A percentile compares a stretch with the other conserved stretches of the same genome.
These are phyloP conservation scores for Hypoxylon crocopeplum DNA, from an alignment of 495 filamentous ascomycete species.

Conservation along the genomic window DNA sequence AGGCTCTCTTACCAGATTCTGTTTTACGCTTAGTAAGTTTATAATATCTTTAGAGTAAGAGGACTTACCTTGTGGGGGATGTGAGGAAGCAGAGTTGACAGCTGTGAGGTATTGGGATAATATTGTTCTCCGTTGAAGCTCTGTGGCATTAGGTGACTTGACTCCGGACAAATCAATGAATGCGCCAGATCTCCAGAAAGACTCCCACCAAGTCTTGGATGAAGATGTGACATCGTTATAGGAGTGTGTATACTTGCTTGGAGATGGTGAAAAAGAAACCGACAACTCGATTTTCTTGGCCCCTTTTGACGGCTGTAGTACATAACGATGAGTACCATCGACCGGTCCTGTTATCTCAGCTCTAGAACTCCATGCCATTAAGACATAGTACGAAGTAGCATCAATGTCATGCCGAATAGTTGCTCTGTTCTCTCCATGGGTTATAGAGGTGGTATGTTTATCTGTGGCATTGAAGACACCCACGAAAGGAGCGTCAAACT, in stretches of 20 bases:
- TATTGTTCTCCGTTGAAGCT: slow-evolving; percentile 59
- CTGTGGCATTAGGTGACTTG: slow-evolving; percentile 47
- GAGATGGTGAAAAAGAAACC: slow-evolving; percentile 42
- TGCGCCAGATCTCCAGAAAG: slow-evolving; percentile 55
- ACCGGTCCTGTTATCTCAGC: slow-evolving; percentile 45
- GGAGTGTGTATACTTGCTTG: background rate
- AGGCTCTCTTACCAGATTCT: slow-evolving; percentile 40
- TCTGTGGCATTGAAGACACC: slow-evolving; percentile 53
- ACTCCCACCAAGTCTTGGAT: slow-evolving; percentile 46
- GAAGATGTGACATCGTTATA: slow-evolving; percentile 10
- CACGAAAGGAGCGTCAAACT: slow-evolving; percentile 57
- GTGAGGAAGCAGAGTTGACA: slow-evolving; percentile 52
- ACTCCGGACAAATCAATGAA: slow-evolving; percentile 55
- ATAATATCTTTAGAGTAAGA: background rate
- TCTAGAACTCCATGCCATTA: slow-evolving; percentile 45
- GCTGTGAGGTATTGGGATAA: slow-evolving; percentile 59
- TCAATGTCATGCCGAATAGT: slow-evolving; percentile 54
- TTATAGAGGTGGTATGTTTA: slow-evolving; percentile 51
- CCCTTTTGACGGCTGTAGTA: slow-evolving; percentile 39
- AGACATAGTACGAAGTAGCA: slow-evolving; percentile 52
- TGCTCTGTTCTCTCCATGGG: slow-evolving; percentile 39
- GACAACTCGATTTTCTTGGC: slow-evolving; percentile 38
- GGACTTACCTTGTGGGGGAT: slow-evolving; percentile 43
- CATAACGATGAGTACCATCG: slow-evolving; percentile 52
- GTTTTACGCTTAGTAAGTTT: slow-evolving; percentile 10